These are phyloP conservation scores for Termitomyces sp. DNA, from an alignment of 768 basidiomycete species.

Conservation along the genomic window DNA sequence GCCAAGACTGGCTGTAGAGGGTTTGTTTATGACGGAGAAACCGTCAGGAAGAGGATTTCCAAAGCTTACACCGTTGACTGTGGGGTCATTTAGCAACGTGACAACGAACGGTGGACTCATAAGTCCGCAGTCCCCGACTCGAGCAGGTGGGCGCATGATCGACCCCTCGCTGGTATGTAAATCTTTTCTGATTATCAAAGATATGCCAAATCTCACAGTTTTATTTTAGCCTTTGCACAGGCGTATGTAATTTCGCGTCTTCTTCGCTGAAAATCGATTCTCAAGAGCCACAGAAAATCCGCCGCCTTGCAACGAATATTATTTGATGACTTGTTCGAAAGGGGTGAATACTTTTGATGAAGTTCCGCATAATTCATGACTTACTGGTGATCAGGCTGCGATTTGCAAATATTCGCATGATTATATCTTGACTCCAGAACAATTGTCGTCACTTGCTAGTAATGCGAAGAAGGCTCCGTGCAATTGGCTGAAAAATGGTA, in stretches of 20 bases:
- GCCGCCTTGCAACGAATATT: constrained; percentile 83
- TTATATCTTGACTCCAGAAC: constrained; percentile 67
- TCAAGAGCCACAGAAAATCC: constrained; percentile 54
- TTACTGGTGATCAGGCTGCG: constrained; percentile 36
- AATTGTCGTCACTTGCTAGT: constrained; percentile 63
- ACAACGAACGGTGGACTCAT: constrained; percentile 58
- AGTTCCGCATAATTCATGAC: background rate
- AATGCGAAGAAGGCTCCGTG: constrained; percentile 87
- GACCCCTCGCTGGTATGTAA: constrained; percentile 61
- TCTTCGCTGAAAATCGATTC: constrained; percentile 5
- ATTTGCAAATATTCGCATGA: constrained; percentile 85
- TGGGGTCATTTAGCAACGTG: constrained; percentile 39
- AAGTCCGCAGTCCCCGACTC: constrained; percentile 60
- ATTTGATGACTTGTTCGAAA: constrained; percentile 80
- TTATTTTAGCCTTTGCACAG: constrained; percentile 65
- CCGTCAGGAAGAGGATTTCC: constrained; percentile 26
- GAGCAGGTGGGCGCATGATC: constrained; percentile 40
- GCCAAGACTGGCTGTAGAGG: constrained; percentile 51
- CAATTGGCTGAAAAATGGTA: constrained; percentile 79
- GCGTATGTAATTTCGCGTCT: constrained; percentile 41
- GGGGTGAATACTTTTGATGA: constrained; percentile 43
- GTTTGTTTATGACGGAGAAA: constrained; percentile 41
- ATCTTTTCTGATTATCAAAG: constrained; percentile 2
- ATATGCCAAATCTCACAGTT: constrained; percentile 1
- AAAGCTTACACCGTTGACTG: constrained; percentile 44